Percentiles rank a stretch among this genome's conserved stretches.
Conservation (phyloP, 164 flowering plant genomes). For the Pachysandra terminalis region DNA sequence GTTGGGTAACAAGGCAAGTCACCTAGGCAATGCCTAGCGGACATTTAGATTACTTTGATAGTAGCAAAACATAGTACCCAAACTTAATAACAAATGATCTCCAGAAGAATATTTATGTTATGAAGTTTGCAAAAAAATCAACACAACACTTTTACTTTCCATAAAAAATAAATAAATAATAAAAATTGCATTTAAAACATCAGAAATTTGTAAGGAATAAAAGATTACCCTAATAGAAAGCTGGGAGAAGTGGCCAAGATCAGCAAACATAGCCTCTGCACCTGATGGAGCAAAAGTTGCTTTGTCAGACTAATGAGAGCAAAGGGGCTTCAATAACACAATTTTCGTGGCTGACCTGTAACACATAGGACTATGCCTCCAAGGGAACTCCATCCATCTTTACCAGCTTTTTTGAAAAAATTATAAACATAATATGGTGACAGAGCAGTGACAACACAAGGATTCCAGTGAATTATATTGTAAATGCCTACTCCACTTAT, state of each 20-base stretch:
- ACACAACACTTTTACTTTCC: background rate
- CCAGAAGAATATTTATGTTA: too few relatives aligned
- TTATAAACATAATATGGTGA: constrained; percentile 51
- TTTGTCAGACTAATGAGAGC: background rate
- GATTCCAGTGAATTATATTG: constrained; percentile 54
- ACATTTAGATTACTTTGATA: too few relatives aligned
- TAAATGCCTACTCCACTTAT: constrained; percentile 57
- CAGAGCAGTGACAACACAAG: constrained; percentile 36
- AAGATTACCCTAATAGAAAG: constrained; percentile 46
- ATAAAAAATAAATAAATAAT: background rate
- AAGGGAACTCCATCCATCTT: constrained; percentile 57
- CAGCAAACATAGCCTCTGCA: constrained; percentile 80
- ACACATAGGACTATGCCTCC: constrained; percentile 57
- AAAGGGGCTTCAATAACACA: background rate
- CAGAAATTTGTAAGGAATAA: background rate
- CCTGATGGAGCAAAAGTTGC: constrained; percentile 32
- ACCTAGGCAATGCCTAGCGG: too few relatives aligned
- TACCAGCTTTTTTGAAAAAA: constrained; percentile 41
- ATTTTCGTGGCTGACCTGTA: constrained; percentile 39
- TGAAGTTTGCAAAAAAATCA: background rate
- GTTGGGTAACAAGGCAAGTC: too few relatives aligned
- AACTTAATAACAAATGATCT: too few relatives aligned
- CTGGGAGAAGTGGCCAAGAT: constrained; percentile 68
- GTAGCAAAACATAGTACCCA: too few relatives aligned
- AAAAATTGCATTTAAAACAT: background rate